Base-by-base conservation (phyloP, 208 protist species). In the Zelonia costaricensis region DNA sequence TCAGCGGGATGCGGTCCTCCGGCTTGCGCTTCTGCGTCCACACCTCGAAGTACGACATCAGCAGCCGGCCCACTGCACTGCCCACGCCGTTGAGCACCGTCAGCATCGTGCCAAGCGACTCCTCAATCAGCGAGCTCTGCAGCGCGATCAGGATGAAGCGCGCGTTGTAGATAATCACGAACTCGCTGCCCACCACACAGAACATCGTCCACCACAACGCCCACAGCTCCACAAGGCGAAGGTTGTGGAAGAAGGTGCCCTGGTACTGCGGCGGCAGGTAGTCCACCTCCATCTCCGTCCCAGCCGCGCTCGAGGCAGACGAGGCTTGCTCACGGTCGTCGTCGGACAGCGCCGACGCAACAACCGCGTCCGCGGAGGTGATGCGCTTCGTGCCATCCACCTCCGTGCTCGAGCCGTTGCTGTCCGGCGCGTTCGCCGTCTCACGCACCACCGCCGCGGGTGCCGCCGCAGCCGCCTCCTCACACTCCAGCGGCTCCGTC, bases 201-300 rank as follows among this genome's bases (percentile, higher is more conserved):
- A 91, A 82, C 35, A 83, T 52, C 13, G 71, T 74, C 72, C 74
- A 83, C 46, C 76, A 71, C 57, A 85, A 59, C 31, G 55, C 58
- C 84, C 84, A 91, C n/a, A 86, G 25, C 33, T 77, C 53, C 6
- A 72, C 36, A 13, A 66, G 78, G 23, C 35, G 45, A 13, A 80
- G 44, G 60, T 76, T 86, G 16, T 72, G 62, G 23, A 79, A 18
- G 63, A 91, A 91, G 30, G 25, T 60, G 43, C 62, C 66, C 51
- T 74, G 77, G 52, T 86, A 91, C 57, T 84, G 77, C 18, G 84
- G 84, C 1, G 80, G 77, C 45, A 86, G 65, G 63, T 78, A 88
- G 62, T 88, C 82, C 15, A 84, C 45, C 13, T 86, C 76, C 20
- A 55, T 72, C 27, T 58, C 66, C 4, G 70, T 4, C 7, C 40